phyloP scores from a whole-genome alignment of 441 rosid species.

The Aquilaria agallochum region DNA sequence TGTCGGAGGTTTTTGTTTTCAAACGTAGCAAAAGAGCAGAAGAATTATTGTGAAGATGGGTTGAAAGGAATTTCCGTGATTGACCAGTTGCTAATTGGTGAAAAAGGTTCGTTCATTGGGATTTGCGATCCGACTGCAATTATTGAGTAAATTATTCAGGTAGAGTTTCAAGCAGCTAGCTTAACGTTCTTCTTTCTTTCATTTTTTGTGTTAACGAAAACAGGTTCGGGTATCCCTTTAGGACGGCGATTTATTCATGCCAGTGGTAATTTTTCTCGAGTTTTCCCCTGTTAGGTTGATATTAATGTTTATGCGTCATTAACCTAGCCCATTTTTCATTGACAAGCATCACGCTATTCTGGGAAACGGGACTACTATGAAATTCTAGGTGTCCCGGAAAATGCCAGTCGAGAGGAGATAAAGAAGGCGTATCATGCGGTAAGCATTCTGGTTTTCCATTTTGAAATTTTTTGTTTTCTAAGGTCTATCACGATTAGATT shows the following conservation, averaged over 20 bases:
- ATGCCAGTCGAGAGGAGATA: conserved; percentile 74
- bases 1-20: conserved; percentile 43
- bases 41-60: conserved; percentile 17
- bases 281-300: conserved; percentile 7
- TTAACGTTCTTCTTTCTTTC: conserved; percentile 1
- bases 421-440: conserved; percentile 78
- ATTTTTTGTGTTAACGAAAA: conserved; percentile 15
- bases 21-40: conserved; percentile 26
- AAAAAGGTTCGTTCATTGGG: conserved; percentile 23
- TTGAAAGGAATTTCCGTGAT: conserved; percentile 14
- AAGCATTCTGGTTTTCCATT: conserved; percentile 14
- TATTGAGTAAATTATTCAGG: neutral
- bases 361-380: conserved; percentile 57
- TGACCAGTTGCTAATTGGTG: conserved; percentile 19
- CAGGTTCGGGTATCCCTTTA: conserved; percentile 23
- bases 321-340: too few relatives aligned
- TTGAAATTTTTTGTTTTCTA: too few relatives aligned
- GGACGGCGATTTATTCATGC: conserved; percentile 50
- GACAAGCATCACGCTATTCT: conserved; percentile 39
- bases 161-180: neutral
- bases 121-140: neutral
- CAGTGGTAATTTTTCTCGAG: conserved; percentile 38
- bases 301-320: neutral
- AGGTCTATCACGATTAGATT: neutral
- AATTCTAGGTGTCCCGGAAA: conserved; percentile 69